Evolutionary conservation across 345 rosid species (phyloP).

Genomic region (Xanthoceras sorbifolium): DNA sequence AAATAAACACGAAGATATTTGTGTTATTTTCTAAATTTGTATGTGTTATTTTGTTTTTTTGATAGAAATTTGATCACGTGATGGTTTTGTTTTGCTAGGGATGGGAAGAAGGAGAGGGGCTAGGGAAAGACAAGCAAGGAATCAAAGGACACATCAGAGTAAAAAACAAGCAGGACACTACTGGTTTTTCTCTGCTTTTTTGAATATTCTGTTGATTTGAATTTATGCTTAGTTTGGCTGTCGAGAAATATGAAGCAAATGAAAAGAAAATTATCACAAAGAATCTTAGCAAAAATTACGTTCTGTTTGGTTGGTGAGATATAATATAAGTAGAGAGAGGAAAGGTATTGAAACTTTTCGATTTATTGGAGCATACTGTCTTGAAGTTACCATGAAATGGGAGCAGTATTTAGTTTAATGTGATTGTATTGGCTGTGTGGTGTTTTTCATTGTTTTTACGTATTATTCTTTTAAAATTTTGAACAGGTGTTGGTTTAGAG

Average conservation of each 20-base stretch:
- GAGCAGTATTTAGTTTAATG: neutral
- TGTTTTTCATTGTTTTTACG: neutral
- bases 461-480: slow-evolving; percentile 4
- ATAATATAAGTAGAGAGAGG: neutral
- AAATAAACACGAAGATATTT: neutral
- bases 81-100: slow-evolving; percentile 47
- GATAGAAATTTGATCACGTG: slow-evolving; percentile 14
- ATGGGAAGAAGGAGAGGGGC: slow-evolving; percentile 99
- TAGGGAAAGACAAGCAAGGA: slow-evolving; percentile 97
- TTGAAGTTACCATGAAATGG: neutral
- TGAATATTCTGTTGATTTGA: neutral
- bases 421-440: neutral
- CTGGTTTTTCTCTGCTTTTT: slow-evolving; percentile 40
- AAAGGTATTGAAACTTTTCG: neutral
- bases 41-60: neutral
- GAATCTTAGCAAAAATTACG: neutral
- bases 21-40: neutral
- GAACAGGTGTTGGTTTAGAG: slow-evolving; percentile 80
- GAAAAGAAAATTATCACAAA: neutral
- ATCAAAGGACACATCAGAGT: slow-evolving; percentile 88
- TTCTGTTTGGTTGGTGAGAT: neutral
- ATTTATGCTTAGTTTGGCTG: neutral
- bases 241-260: neutral
- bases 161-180: slow-evolving; percentile 83
- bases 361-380: neutral